These are phyloP conservation scores for Artomyces pyxidatus DNA, from an alignment of 768 basidiomycete species.

Conservation along the genomic window DNA sequence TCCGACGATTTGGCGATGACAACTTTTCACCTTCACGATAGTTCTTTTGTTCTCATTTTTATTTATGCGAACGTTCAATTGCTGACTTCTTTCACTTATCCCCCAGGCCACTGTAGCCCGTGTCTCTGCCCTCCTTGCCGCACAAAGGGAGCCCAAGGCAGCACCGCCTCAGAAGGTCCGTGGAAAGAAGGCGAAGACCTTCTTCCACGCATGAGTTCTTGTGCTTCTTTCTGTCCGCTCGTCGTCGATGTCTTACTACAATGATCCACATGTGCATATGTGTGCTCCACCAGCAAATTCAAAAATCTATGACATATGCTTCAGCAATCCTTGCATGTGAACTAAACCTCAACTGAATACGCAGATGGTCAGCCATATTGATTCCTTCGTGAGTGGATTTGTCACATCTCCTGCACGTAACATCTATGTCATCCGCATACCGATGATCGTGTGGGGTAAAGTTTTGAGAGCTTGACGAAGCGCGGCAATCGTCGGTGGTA, in stretches of 20 bases:
- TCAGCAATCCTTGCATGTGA: too few species aligned
- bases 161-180: constrained; percentile 60
- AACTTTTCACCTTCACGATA: constrained; percentile 19
- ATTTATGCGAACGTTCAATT: constrained; percentile 13
- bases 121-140: constrained; percentile 58
- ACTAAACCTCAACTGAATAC: too few species aligned
- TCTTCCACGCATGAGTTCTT: neutral
- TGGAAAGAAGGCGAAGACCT: constrained; percentile 49
- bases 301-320: too few species aligned
- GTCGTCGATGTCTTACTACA: neutral
- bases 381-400: too few species aligned
- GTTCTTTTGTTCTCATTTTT: constrained; percentile 7
- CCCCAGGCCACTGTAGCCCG: constrained; percentile 69
- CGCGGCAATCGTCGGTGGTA: too few species aligned
- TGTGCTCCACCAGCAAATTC: too few species aligned
- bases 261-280: neutral
- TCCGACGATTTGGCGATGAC: constrained; percentile 73
- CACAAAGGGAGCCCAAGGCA: constrained; percentile 67
- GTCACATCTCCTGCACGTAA: too few species aligned
- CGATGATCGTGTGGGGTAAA: too few species aligned
- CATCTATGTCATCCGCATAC: too few species aligned
- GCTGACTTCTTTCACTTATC: neutral
- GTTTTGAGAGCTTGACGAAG: too few species aligned
- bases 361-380: too few species aligned
- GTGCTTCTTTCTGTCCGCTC: neutral